Percentiles rank a stretch among this genome's conserved stretches.
Conservation (phyloP, 345 rosid genomes). For the Aquilaria sinensis region DNA sequence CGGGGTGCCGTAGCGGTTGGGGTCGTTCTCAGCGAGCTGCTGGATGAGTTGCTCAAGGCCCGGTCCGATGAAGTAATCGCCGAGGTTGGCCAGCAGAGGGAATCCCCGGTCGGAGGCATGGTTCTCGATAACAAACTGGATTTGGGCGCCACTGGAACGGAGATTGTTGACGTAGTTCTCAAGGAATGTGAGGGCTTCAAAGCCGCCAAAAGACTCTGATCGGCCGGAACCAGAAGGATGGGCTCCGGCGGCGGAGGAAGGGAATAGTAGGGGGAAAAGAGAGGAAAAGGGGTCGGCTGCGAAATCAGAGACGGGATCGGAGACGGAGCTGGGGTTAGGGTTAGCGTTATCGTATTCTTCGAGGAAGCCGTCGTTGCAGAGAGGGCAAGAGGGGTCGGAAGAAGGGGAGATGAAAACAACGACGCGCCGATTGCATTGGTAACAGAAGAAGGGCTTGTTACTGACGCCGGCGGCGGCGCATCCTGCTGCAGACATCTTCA, state of each 20-base stretch:
- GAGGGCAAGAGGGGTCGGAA: constrained; percentile 51
- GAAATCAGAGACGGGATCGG: constrained; percentile 12
- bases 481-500: too few relatives aligned
- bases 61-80: constrained; percentile 65
- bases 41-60: constrained; percentile 73
- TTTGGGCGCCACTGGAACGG: constrained; percentile 40
- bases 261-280: constrained; percentile 15
- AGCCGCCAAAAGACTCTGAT: constrained; percentile 20
- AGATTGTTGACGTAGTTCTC: constrained; percentile 45
- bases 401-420: constrained; percentile 30
- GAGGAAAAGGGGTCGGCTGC: constrained; percentile 12
- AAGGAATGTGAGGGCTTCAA: constrained; percentile 41
- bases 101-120: constrained; percentile 22
- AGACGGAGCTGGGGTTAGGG: constrained; percentile 29
- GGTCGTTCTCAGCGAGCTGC: constrained; percentile 64
- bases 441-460: constrained; percentile 44
- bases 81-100: constrained; percentile 32
- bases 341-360: constrained; percentile 47
- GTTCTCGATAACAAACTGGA: constrained; percentile 52
- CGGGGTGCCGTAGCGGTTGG: constrained; percentile 59
- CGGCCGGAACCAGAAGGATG: constrained; percentile 14
- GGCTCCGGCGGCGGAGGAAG: constrained; percentile 12
- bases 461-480: too few relatives aligned
- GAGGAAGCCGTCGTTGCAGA: constrained; percentile 49
- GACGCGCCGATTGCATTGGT: constrained; percentile 55